Evolutionary conservation across 2,329 filamentous ascomycete genomes (phyloP).

Genomic region (Monilinia polystroma): DNA sequence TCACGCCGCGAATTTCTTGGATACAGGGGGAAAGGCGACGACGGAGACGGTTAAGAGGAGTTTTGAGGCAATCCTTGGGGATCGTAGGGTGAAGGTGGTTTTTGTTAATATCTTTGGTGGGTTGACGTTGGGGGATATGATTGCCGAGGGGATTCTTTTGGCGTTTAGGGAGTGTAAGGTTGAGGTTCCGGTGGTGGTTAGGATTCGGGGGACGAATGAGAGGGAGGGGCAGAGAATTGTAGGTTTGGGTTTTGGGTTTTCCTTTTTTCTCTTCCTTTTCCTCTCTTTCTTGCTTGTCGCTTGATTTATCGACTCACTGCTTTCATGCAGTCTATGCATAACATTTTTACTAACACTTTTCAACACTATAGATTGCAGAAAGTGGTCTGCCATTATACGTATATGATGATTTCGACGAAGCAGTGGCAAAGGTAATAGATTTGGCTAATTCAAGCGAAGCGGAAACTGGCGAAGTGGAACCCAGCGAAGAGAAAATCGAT

Average conservation of each 20-base stretch:
- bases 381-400: conserved; percentile 67
- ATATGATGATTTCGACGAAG: conserved; percentile 74
- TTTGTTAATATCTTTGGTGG: conserved; percentile 73
- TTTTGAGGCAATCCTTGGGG: conserved; percentile 71
- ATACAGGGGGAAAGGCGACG: conserved; percentile 87
- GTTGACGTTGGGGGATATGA: conserved; percentile 68
- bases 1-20: conserved; percentile 77
- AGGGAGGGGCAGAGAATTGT: conserved; percentile 64
- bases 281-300: background rate
- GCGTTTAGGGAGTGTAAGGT: conserved; percentile 69
- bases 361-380: conserved; percentile 52
- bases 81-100: conserved; percentile 68
- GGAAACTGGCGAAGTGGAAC: too few relatives aligned
- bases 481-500: too few relatives aligned
- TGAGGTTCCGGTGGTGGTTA: conserved; percentile 71
- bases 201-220: conserved; percentile 74
- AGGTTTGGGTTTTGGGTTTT: conserved; percentile 32
- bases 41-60: conserved; percentile 74
- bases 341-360: background rate
- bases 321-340: background rate
- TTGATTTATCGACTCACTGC: too few relatives aligned
- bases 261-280: background rate
- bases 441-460: conserved; percentile 44
- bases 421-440: conserved; percentile 64
- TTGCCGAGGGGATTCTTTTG: conserved; percentile 70